Percentiles rank a stretch among this genome's conserved stretches.
Evolutionary conservation across 202 grass and related monocot genomes (phyloP).

Genomic region (Musa balbisiana): DNA sequence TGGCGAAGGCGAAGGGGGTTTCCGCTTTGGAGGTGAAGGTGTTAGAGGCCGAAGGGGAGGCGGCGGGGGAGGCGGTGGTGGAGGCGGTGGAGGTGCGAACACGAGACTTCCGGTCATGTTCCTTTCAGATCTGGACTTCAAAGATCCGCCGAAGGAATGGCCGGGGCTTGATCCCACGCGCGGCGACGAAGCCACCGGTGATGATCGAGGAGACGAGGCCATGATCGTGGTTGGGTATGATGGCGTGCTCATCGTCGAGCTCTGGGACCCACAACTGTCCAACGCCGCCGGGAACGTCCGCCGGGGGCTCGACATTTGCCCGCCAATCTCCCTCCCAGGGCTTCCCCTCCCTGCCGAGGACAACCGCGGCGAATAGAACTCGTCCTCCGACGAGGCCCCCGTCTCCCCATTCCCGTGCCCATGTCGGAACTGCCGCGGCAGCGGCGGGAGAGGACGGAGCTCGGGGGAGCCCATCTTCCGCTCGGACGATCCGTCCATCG

Average conservation of each 20-base stretch:
- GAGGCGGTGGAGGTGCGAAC: constrained; percentile 14
- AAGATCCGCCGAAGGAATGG: neutral
- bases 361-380: neutral
- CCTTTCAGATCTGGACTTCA: constrained; percentile 18
- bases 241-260: constrained; percentile 21
- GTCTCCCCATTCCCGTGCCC: neutral
- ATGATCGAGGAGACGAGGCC: constrained; percentile 8
- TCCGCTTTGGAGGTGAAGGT: constrained; percentile 35
- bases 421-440: neutral
- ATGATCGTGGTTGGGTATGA: constrained; percentile 31
- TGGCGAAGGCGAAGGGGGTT: constrained; percentile 27
- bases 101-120: neutral
- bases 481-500: constrained; percentile 1
- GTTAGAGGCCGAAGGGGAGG: constrained; percentile 54
- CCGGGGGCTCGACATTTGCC: constrained; percentile 19
- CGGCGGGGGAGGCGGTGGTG: constrained; percentile 31
- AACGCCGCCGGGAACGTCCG: neutral
- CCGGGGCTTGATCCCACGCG: constrained; percentile 22
- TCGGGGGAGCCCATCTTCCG: neutral
- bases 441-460: neutral
- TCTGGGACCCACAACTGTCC: constrained; percentile 19
- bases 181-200: constrained; percentile 22
- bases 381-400: neutral
- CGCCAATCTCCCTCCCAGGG: neutral
- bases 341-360: constrained; percentile 7